These are phyloP conservation scores for Beta corolliflora DNA, from an alignment of 179 eudicot species.

Conservation along the genomic window DNA sequence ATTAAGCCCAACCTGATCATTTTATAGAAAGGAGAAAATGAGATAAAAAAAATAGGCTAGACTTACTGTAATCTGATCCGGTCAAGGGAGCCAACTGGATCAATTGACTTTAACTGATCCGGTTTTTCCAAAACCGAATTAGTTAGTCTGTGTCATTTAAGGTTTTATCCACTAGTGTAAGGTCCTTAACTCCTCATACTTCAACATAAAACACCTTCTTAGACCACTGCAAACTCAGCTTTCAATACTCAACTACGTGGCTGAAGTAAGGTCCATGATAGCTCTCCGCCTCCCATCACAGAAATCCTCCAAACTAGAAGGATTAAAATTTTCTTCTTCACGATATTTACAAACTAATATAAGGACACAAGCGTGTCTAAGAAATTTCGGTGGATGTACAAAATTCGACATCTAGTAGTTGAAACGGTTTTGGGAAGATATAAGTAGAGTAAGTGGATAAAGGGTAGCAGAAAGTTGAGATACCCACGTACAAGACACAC, in stretches of 20 bases:
- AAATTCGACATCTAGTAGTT: background rate
- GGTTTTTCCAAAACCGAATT: too few species aligned
- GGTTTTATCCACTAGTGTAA: too few species aligned
- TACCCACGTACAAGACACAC: too few species aligned
- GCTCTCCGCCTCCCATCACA: background rate
- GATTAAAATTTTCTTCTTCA: background rate
- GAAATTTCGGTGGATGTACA: background rate
- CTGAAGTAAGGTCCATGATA: conserved; percentile 25
- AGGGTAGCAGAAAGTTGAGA: too few species aligned
- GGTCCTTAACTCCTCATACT: background rate
- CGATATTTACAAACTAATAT: background rate
- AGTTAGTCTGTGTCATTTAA: too few species aligned
- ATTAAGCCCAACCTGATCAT: too few species aligned
- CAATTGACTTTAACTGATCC: too few species aligned
- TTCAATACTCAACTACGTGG: conserved; percentile 23
- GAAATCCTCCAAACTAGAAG: conserved; percentile 9
- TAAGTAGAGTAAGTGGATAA: too few species aligned
- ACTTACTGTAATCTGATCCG: too few species aligned
- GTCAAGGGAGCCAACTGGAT: too few species aligned
- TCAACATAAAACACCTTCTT: background rate
- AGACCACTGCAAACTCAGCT: background rate
- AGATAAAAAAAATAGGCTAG: too few species aligned
- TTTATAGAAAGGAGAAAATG: too few species aligned
- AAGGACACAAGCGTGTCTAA: background rate
- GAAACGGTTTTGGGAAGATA: conserved; percentile 18